Base-by-base conservation (phyloP, 768 basidiomycete species). In the Collybiopsis luxurians region DNA sequence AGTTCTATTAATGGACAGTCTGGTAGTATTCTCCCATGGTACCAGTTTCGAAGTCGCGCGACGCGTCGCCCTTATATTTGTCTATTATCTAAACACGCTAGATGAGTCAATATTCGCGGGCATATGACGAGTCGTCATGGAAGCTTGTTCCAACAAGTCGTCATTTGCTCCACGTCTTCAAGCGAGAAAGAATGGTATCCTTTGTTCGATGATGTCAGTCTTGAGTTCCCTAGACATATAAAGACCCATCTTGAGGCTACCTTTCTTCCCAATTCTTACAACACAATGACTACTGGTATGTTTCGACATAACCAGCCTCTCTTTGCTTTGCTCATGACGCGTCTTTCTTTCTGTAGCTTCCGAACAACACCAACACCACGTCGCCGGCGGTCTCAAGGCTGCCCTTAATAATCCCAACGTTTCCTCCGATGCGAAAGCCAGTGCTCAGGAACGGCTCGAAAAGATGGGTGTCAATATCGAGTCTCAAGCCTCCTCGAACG, bases 301-400 rank as follows among this genome's bases (percentile, higher is more conserved):
- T 38, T 5, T 26, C 9, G 19, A 13, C 13, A 9, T 21, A 30
- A 17, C 5, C n/a, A n/a, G n/a, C n/a, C n/a, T n/a, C n/a, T n/a
- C n/a, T 48, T 34, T n/a, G n/a, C n/a, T n/a, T n/a, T n/a, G n/a
- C n/a, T n/a, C n/a, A n/a, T n/a, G n/a, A n/a, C n/a, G n/a, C n/a
- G n/a, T n/a, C n/a, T 34, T 36, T 75, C 7, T 34, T 65, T 74
- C 84, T 83, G 83, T 52, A 88, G 47, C 60, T 13, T 46, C 52
- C 51, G 50, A 59, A 38, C 45, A 28, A 42, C 52, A 53, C 39
- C 39, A 53, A 53, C 39, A 40, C 42, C 38, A 55, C 43, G 80
- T 81, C 46, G 72, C 76, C 24, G 81, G 79, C 1, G 84, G 84
- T 30, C 69, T 82, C 53, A 84, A 84, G 63, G 82, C 83, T n/a